Base-by-base conservation (phyloP, 805 yeast genomes). In the Henningerozyma blattae region DNA sequence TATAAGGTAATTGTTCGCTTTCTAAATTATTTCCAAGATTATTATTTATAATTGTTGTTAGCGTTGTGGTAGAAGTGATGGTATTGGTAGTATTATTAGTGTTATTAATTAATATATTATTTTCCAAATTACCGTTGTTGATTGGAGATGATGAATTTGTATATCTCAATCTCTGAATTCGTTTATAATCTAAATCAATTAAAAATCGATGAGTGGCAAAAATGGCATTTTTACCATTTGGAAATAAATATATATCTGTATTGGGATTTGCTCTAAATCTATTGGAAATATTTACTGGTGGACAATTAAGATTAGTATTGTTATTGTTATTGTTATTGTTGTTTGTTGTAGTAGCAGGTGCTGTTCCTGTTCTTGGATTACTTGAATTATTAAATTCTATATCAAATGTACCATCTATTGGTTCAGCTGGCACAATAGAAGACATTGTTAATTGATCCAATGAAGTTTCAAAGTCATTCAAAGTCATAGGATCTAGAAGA, bases 141-240 rank as follows among this genome's bases (percentile, higher is more conserved):
- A n/a, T n/a, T n/a, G 29, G 31, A 19, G 44, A 34, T 10, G 38
- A n/a, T n/a, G n/a, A n/a, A n/a, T n/a, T n/a, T n/a, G n/a, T n/a
- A n/a, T n/a, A 39, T 34, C 51, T 40, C 15, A 54, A 40, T 22
- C 55, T 42, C 18, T 35, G 35, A 34, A 55, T 50, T 56, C 66
- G 33, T 40, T 60, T 52, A 41, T 48, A 34, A 34, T 57, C 62
- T 9, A 48, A 35, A 22, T 61, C 46, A 34, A 74, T 50, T 15
- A 72, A 43, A 7, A 74, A 64, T 38, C 72, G 68, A 52, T 89
- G 94, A 1, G 95, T 82, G 35, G 74, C 68, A 64, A 79, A 91
- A 27, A 91, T 81, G 1, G 94, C 67, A 3, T 95, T 79, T 96
- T 91, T 91, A 14, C 98, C 98, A 4, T 87, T 67, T 12, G 95